phyloP scores from a whole-genome alignment of 192 early-diverging fungal genomes.

The Mortierella antarctica region DNA sequence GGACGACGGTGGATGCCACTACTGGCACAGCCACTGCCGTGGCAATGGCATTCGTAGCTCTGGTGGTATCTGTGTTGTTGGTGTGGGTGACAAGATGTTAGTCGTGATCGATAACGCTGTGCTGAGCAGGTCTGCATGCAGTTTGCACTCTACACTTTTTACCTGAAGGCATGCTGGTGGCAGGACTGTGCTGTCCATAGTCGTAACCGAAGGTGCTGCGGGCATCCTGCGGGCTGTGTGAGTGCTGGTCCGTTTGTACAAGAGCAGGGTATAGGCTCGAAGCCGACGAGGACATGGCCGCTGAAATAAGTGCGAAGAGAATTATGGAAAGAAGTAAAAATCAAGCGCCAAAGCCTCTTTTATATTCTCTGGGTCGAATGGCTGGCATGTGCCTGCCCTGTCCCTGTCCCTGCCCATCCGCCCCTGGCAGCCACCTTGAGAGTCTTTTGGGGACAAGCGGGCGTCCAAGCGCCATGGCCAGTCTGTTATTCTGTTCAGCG shows the following conservation, averaged over 20 bases:
- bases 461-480: no score
- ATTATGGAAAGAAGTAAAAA: background rate
- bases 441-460: no score
- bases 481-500: no score
- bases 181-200: background rate
- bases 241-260: background rate
- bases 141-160: no score
- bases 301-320: background rate
- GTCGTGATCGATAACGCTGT: no score
- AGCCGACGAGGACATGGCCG: background rate
- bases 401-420: no score
- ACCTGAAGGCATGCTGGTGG: no score
- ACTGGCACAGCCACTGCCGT: no score
- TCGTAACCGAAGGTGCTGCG: constrained; percentile 9
- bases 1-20: background rate
- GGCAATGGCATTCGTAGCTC: no score
- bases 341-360: background rate
- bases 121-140: no score
- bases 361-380: background rate
- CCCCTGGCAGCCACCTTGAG: no score
- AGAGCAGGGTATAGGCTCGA: constrained; percentile 8
- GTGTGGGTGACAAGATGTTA: no score
- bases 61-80: background rate
- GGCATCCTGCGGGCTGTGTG: background rate
- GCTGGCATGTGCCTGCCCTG: background rate